Evolutionary conservation across 2,329 filamentous ascomycete genomes (phyloP).

Genomic region (Ascochyta clinopodiicola): DNA sequence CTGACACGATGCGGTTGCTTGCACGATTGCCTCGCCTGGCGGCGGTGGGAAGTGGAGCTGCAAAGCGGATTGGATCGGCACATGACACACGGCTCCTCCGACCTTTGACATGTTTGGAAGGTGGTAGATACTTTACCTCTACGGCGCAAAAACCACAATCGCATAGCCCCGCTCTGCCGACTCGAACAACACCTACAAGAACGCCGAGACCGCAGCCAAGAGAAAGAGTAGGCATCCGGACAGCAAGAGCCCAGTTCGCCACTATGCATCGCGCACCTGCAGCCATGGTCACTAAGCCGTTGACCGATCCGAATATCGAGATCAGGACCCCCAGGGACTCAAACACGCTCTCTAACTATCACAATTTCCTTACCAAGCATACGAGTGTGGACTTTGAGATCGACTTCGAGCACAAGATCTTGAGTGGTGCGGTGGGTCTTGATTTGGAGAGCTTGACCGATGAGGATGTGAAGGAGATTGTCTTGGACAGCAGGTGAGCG

Average conservation of each 20-base stretch:
- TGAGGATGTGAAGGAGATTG: slow-evolving; percentile 74
- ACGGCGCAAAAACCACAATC: slow-evolving; percentile 10
- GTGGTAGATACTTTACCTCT: slow-evolving; percentile 16
- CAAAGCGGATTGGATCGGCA: slow-evolving; percentile 17
- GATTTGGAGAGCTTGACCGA: slow-evolving; percentile 79
- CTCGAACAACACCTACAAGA: slow-evolving; percentile 4
- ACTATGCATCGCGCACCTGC: slow-evolving; percentile 33
- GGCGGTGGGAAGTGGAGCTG: slow-evolving; percentile 16
- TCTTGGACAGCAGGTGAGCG: slow-evolving; percentile 77
- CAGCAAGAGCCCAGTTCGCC: slow-evolving; percentile 10
- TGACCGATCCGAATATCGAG: slow-evolving; percentile 43
- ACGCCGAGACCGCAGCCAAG: slow-evolving; percentile 16
- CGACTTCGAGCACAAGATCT: slow-evolving; percentile 79
- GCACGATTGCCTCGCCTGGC: slow-evolving; percentile 11
- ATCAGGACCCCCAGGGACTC: slow-evolving; percentile 71
- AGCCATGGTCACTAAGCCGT: slow-evolving; percentile 47
- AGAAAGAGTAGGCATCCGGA: background rate
- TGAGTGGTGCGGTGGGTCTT: slow-evolving; percentile 79
- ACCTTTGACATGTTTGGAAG: slow-evolving; percentile 18
- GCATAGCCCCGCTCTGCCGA: slow-evolving; percentile 5
- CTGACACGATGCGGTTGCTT: slow-evolving; percentile 6
- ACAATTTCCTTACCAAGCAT: slow-evolving; percentile 83
- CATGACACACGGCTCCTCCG: slow-evolving; percentile 10
- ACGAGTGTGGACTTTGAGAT: slow-evolving; percentile 82
- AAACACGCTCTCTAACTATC: slow-evolving; percentile 91